Conservation (phyloP, 169 alveolate species). For the Amoebophrya sp. region DNA sequence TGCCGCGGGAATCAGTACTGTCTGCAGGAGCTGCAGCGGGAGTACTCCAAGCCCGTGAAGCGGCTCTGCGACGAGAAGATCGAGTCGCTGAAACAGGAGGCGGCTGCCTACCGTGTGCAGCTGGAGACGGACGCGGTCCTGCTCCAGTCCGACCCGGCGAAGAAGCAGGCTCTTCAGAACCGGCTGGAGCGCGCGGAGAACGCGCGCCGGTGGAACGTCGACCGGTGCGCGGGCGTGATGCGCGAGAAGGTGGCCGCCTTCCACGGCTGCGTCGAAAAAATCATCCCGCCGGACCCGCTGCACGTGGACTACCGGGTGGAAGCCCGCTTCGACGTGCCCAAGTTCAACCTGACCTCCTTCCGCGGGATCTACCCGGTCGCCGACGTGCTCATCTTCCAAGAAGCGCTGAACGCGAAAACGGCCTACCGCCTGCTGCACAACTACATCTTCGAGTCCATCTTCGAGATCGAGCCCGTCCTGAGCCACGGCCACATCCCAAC, state of each 20-base stretch:
- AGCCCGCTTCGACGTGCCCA: not conserved
- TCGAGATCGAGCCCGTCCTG: not conserved
- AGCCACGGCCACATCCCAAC: not conserved
- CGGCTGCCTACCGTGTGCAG: no score
- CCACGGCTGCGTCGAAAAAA: no score
- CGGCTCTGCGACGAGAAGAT: no score
- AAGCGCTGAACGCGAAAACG: not conserved
- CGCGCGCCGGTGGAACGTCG: no score
- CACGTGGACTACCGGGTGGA: not conserved
- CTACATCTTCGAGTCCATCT: not conserved
- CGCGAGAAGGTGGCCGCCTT: no score
- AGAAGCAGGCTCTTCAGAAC: not conserved
- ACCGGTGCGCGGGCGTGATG: no score
- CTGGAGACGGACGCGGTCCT: not conserved
- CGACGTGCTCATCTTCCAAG: not conserved
- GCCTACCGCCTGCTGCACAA: not conserved
- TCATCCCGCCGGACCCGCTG: not conserved
- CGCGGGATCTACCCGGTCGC: not conserved
- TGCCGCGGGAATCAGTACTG: no score
- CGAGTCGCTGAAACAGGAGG: no score
- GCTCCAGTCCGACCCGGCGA: not conserved
- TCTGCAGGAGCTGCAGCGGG: no score
- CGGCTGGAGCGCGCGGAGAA: not conserved
- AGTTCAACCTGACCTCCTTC: not conserved
- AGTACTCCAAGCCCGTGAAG: no score